Conservation (phyloP, 1,139 yeast genomes). For the Wickerhamiella infanticola region DNA sequence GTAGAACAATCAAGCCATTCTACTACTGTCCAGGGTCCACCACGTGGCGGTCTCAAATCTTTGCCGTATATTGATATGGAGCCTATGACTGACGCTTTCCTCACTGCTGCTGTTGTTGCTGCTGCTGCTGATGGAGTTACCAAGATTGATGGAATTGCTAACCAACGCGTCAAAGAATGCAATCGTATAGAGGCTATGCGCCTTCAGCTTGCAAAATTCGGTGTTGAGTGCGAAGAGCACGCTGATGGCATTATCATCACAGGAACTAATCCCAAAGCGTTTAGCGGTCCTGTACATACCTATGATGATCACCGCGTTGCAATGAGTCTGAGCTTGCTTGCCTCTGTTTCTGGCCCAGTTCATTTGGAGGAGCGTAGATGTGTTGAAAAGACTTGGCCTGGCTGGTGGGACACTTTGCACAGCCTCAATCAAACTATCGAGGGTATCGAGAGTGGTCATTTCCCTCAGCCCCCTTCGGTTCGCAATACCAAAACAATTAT, state of each 20-base stretch:
- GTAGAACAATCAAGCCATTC: conserved; percentile 71
- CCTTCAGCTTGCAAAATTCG: conserved; percentile 72
- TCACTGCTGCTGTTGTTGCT: conserved; percentile 93
- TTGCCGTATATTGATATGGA: conserved; percentile 83
- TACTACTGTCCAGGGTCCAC: conserved; percentile 87
- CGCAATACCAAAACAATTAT: conserved; percentile 43
- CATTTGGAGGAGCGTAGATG: conserved; percentile 75
- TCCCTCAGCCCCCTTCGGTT: neutral
- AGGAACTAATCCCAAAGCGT: conserved; percentile 33
- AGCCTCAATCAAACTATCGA: conserved; percentile 47
- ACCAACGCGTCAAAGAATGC: conserved; percentile 95
- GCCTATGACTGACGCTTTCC: conserved; percentile 98
- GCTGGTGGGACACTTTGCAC: conserved; percentile 94
- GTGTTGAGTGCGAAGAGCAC: conserved; percentile 68
- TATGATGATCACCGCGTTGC: conserved; percentile 98
- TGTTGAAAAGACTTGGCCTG: conserved; percentile 98
- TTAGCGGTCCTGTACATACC: conserved; percentile 26
- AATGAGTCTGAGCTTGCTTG: conserved; percentile 84
- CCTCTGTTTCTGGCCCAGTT: conserved; percentile 42
- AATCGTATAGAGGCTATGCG: conserved; percentile 94
- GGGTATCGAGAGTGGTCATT: conserved; percentile 29
- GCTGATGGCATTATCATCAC: conserved; percentile 85
- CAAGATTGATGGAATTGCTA: conserved; percentile 86
- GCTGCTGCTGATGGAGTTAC: conserved; percentile 63
- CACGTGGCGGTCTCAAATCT: conserved; percentile 50